Conservation (phyloP, 2,329 filamentous ascomycete species). For the Penicillium palitans region DNA sequence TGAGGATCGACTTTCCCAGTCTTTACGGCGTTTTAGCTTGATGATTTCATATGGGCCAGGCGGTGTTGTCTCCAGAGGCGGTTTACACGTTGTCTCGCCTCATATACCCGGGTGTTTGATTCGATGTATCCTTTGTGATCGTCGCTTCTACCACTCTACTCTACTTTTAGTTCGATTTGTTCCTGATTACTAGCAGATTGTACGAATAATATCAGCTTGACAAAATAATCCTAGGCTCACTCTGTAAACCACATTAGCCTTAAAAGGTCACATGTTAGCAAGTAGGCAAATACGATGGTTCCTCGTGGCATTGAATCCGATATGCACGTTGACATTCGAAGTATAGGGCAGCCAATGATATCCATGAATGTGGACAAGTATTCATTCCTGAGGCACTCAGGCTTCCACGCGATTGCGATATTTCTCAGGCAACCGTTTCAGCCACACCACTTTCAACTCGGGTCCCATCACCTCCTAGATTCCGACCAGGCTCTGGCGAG, state of each 20-base stretch:
- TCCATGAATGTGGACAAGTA: neutral
- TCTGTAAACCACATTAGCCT: neutral
- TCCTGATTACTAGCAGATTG: neutral
- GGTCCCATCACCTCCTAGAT: neutral
- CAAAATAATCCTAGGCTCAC: neutral
- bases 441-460: neutral
- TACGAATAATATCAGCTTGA: neutral
- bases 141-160: neutral
- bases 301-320: neutral
- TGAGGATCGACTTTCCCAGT: conserved; percentile 11
- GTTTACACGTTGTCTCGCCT: conserved; percentile 31
- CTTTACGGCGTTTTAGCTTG: conserved; percentile 36
- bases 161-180: neutral
- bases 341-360: conserved; percentile 12
- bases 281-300: neutral
- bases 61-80: conserved; percentile 33
- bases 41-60: conserved; percentile 28
- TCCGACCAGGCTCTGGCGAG: neutral
- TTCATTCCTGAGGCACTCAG: conserved; percentile 6
- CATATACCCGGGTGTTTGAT: conserved; percentile 39
- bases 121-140: conserved; percentile 10
- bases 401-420: conserved; percentile 1
- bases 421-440: conserved; percentile 3
- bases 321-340: neutral
- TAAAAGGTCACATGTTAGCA: neutral